Base-by-base conservation (phyloP, 345 rosid genomes). In the Fremontodendron californicum region DNA sequence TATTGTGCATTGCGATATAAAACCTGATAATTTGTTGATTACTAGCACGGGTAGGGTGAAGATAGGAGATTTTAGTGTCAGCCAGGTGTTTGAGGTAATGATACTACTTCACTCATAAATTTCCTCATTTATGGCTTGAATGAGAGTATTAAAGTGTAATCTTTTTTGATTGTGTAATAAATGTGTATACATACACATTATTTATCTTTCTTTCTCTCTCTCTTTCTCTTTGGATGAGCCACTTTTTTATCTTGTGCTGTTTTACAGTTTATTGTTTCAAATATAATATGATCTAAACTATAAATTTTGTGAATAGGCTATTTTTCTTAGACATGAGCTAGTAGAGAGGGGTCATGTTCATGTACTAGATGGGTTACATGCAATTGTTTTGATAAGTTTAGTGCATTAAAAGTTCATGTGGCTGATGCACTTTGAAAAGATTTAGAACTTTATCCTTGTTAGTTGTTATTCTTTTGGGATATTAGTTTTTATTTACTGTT, bases 61-160 rank as follows among this genome's bases (percentile, higher is more conserved):
- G 88, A 94, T 96, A 57, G 98, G 94, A 82, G 99, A 96, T 85
- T 96, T 92, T 86, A 92, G 98, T 66, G 98, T 96, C 73, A 96
- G 98, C 85, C 99, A 96, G 82, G 97, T 90, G 62, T 90, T 94
- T 85, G 94, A 96, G 98, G 99, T 94, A 84, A 85, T 74, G 76
- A 73, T 77, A 33, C 58, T 48, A 33, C 69, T 70, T 51, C 71
- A 23, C 8, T 55, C 54, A 45, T 46, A 27, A 58, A 77, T 62
- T 31, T 35, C 1, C 33, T 55, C 54, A 13, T 62, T 62, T 57
- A 57, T 57, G 15, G 25, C 31, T 57, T 23, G 31, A 57, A 25
- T 23, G n/a, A n/a, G 16, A 25, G 31, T 57, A 23, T 23, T 3
- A n/a, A 57, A 21, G 29, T 7, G 9, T 8, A 19, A 7, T 54